Base-by-base conservation (phyloP, 192 early-diverging fungal genomes). In the Gaertneriomyces semiglobifer region DNA sequence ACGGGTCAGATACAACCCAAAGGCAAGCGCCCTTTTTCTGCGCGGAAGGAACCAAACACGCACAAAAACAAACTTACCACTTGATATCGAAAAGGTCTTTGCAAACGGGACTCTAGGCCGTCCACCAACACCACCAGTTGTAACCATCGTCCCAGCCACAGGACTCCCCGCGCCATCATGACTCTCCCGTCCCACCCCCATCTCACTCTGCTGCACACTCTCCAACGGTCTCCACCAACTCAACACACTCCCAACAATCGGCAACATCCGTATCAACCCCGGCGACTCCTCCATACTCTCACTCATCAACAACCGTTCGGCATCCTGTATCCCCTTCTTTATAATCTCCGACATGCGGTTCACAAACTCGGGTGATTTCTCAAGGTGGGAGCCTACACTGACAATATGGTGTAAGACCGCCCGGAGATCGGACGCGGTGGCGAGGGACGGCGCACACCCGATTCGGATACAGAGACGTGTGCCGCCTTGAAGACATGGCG, bases 211-310 rank as follows among this genome's bases (percentile, higher is more conserved):
- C 0, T 33, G 2, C 25, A 2, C 25, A 33, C 2, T 33, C 25
- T 33, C 25, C 25, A 33, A 33, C 5, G 69, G 62, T 20, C 69
- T 12, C 69, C 69, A 71, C 69, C 69, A 71, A 39, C 43, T 48
- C 45, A 71, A 39, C 5, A 71, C 69, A 5, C 62, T 65, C n/a
- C 69, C 69, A 11, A 71, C 54, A 52, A 71, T 55, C 7, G 69
- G 69, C 7, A 71, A 51, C 55, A 63, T 59, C 7, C 61, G 53
- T 1, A 71, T 46, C 14, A 71, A 38, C 39, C 62, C 58, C 6
- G 62, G 62, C 57, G 58, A 52, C 62, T 71, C 69, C 47, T 71
- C 69, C 0, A 16, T 38, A 7, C 18, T 38, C 38, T 71, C 69
- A 14, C 38, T 60, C 25, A 38, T 48, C 46, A 71, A 46, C 44